Percentiles rank a stretch among this genome's conserved stretches.
These are phyloP conservation scores for Fusarium bactridioides DNA, from an alignment of 2,329 filamentous ascomycete species.

Conservation along the genomic window DNA sequence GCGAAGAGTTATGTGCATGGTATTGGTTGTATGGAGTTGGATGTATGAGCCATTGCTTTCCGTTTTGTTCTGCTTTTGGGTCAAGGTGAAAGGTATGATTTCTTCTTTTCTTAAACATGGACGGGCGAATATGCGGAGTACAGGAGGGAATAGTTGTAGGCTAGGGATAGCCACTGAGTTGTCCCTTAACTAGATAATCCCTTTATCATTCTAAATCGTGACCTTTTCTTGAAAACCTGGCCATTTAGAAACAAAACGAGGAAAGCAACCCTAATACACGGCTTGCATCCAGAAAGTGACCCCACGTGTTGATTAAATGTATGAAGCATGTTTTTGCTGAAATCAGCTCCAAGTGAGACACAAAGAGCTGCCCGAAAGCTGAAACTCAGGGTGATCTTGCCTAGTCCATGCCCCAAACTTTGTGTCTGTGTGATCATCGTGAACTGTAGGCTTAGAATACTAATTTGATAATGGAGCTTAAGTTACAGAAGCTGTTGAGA, in stretches of 20 bases:
- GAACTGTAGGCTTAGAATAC: not conserved
- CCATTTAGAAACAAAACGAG: not conserved
- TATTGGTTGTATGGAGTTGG: slow-evolving; percentile 31
- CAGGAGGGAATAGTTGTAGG: not conserved
- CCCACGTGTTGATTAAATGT: not conserved
- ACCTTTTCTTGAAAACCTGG: slow-evolving; percentile 1
- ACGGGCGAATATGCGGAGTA: slow-evolving; percentile 14
- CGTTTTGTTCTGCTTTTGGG: slow-evolving; percentile 5
- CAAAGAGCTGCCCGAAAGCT: not conserved
- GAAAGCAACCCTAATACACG: not conserved
- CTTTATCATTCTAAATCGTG: not conserved
- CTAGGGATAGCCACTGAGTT: not conserved
- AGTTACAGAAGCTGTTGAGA: not conserved
- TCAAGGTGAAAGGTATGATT: slow-evolving; percentile 12
- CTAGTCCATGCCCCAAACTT: too few species aligned
- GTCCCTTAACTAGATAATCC: not conserved
- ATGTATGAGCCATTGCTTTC: slow-evolving; percentile 34
- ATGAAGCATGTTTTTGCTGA: not conserved
- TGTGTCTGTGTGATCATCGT: not conserved
- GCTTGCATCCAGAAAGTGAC: not conserved
- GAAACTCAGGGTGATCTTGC: not conserved
- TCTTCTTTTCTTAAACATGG: slow-evolving; percentile 12
- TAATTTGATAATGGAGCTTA: not conserved
- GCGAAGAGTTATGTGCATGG: slow-evolving; percentile 18
- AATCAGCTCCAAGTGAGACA: too few species aligned